Conservation (phyloP, 257 asterid species). For the Osmanthus fragrans region DNA sequence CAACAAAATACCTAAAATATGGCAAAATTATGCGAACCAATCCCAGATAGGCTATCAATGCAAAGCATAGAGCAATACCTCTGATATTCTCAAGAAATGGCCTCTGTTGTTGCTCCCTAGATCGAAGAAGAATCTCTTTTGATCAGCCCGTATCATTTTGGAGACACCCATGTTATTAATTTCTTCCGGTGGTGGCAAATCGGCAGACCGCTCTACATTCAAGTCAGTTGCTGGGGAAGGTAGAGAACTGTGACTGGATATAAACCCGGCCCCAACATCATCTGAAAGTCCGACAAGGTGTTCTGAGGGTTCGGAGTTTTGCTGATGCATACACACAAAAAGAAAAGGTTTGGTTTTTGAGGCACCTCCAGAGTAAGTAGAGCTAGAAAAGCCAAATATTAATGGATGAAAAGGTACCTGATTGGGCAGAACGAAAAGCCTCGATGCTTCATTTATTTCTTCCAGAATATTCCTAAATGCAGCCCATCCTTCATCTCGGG, state of each 20-base stretch:
- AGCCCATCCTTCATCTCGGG: constrained; percentile 94
- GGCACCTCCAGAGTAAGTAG: constrained; percentile 17
- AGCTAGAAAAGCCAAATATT: constrained; percentile 9
- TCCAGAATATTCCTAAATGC: constrained; percentile 90
- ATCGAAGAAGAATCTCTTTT: constrained; percentile 95
- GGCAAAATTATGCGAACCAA: neutral
- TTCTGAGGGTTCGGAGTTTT: constrained; percentile 71
- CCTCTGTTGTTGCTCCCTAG: constrained; percentile 97
- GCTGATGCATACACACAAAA: constrained; percentile 43
- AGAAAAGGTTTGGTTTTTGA: constrained; percentile 24
- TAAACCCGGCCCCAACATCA: constrained; percentile 98
- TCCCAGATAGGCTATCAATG: neutral
- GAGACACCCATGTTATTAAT: constrained; percentile 64
- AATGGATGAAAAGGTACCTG: constrained; percentile 43
- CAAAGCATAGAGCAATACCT: constrained; percentile 42
- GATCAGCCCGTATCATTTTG: constrained; percentile 93
- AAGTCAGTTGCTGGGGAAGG: constrained; percentile 61
- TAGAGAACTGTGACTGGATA: constrained; percentile 84
- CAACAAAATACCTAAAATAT: neutral
- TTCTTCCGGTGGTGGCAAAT: constrained; percentile 73
- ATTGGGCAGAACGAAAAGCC: constrained; percentile 65
- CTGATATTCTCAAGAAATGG: constrained; percentile 89
- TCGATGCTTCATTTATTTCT: constrained; percentile 86
- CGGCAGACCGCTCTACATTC: constrained; percentile 63
- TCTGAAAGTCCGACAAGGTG: constrained; percentile 86